Percentiles rank a stretch among this genome's conserved stretches.
Evolutionary conservation across 2,329 filamentous ascomycete genomes (phyloP).

Genomic region (Harringtonia lauricola): DNA sequence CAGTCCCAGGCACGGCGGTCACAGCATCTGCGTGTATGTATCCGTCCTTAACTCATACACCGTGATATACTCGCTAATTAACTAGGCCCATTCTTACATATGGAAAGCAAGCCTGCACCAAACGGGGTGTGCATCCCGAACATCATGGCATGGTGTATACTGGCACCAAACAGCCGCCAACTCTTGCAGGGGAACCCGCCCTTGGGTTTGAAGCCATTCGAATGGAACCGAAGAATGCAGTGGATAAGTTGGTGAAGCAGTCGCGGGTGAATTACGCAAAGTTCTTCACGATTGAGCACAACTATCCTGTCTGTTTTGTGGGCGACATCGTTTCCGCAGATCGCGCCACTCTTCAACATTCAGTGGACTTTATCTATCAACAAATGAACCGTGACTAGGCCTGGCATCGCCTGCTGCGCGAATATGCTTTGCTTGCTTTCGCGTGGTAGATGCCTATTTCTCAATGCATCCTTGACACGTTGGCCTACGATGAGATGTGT

Average conservation of each 20-base stretch:
- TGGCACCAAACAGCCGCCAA: slow-evolving; percentile 18
- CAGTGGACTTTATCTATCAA: not conserved
- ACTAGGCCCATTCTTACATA: slow-evolving; percentile 45
- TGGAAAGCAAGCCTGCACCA: slow-evolving; percentile 37
- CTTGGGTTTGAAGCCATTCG: slow-evolving; percentile 37
- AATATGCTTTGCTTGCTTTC: no score
- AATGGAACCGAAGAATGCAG: slow-evolving; percentile 28
- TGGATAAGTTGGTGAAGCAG: slow-evolving; percentile 34
- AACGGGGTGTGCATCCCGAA: slow-evolving; percentile 37
- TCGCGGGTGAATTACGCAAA: slow-evolving; percentile 50
- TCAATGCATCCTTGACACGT: no score
- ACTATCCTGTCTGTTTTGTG: slow-evolving; percentile 45
- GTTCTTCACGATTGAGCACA: slow-evolving; percentile 44
- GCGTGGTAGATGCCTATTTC: no score
- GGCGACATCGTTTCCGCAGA: slow-evolving; percentile 31
- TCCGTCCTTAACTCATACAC: not conserved
- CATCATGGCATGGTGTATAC: slow-evolving; percentile 44
- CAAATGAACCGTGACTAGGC: no score
- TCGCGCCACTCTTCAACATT: slow-evolving; percentile 24
- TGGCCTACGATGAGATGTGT: no score
- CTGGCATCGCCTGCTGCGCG: no score
- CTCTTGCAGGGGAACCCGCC: slow-evolving; percentile 29
- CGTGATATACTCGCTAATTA: slow-evolving; percentile 1
- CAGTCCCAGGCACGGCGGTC: slow-evolving; percentile 31
- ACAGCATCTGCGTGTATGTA: slow-evolving; percentile 44